Base-by-base conservation (phyloP, 2,329 filamentous ascomycete species). In the Graphilbum sp. region DNA sequence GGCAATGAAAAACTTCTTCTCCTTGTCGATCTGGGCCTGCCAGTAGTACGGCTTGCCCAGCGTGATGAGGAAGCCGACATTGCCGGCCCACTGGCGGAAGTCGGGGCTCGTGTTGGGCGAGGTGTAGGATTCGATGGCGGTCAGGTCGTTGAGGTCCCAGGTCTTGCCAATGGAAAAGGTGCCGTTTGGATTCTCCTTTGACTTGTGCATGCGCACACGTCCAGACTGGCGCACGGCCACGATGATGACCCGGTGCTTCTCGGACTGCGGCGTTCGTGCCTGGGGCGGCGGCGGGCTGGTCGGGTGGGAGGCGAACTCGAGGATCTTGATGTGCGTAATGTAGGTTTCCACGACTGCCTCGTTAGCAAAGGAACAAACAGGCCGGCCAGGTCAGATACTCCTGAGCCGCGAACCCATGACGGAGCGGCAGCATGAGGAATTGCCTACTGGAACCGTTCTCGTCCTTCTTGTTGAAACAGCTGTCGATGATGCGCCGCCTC, bases 1-100 rank as follows among this genome's bases (percentile, higher is more conserved):
- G 25, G 83, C 86, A 51, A 98, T 90, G 58, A 98, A 98, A 61
- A 96, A 96, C 54, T 94, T 88, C 66, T 95, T 96, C 60, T 98
- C 90, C 62, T 95, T 95, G 38, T 83, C 72, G 1, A 84, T 90
- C 46, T 85, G 78, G 25, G 90, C 86, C 57, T 93, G 76, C 90
- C 90, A 98, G 57, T 90, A 98, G 59, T 98, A 98, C 0, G 86
- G 82, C 57, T 98, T 98, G 20, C 81, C 79, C 21, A 98, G 72
- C 2, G 79, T 90, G 36, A 96, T 84, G 20, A 80, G 66, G 53
- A 98, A 96, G 15, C 90, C 90, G 33, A 75, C 74, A 41, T 79
- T 78, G 37, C 80, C 78, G 18, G 85, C 88, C 82, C 83, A 93
- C 53, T 79, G 59, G 69, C 79, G 57, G 66, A 70, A 47, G 62